Evolutionary conservation across 2,329 filamentous ascomycete genomes (phyloP).

Genomic region (Penicillium hordei): DNA sequence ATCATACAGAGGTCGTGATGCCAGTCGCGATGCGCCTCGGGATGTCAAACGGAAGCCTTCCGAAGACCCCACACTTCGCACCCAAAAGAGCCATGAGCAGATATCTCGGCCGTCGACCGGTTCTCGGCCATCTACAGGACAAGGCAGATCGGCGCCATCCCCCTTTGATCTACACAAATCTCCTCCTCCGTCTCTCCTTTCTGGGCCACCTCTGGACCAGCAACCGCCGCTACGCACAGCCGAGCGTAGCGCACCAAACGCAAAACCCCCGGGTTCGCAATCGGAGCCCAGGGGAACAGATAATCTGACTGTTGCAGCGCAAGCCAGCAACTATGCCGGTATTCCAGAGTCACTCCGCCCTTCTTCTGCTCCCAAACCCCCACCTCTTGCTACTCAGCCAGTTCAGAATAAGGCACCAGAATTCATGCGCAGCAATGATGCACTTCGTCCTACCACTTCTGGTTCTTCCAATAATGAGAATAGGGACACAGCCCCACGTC

Average conservation of each 20-base stretch:
- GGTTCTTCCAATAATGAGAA: slow-evolving; percentile 28
- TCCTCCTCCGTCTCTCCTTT: slow-evolving; percentile 16
- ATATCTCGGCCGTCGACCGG: slow-evolving; percentile 39
- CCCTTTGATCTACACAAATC: slow-evolving; percentile 23
- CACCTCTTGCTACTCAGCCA: slow-evolving; percentile 13
- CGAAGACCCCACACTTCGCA: slow-evolving; percentile 39
- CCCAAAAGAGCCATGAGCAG: slow-evolving; percentile 43
- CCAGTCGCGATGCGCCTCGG: slow-evolving; percentile 39
- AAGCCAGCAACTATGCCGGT: slow-evolving; percentile 21
- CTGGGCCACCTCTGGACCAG: slow-evolving; percentile 26
- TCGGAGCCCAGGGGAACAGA: slow-evolving; percentile 29
- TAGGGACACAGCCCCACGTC: slow-evolving; percentile 19
- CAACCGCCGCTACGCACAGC: slow-evolving; percentile 28
- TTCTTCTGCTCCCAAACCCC: slow-evolving; percentile 22
- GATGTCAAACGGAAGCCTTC: slow-evolving; percentile 34
- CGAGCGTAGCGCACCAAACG: slow-evolving; percentile 24
- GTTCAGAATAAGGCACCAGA: slow-evolving; percentile 17
- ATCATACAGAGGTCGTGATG: slow-evolving; percentile 33
- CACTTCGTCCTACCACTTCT: slow-evolving; percentile 32
- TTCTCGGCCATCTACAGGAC: slow-evolving; percentile 21
- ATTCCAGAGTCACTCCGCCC: slow-evolving; percentile 26
- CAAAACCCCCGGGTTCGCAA: not conserved
- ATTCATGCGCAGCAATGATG: slow-evolving; percentile 27
- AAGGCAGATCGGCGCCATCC: slow-evolving; percentile 32
- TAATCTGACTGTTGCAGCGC: slow-evolving; percentile 17